phyloP scores from a whole-genome alignment of 352 stramenopile genomes.

The Pythium monospermum region DNA sequence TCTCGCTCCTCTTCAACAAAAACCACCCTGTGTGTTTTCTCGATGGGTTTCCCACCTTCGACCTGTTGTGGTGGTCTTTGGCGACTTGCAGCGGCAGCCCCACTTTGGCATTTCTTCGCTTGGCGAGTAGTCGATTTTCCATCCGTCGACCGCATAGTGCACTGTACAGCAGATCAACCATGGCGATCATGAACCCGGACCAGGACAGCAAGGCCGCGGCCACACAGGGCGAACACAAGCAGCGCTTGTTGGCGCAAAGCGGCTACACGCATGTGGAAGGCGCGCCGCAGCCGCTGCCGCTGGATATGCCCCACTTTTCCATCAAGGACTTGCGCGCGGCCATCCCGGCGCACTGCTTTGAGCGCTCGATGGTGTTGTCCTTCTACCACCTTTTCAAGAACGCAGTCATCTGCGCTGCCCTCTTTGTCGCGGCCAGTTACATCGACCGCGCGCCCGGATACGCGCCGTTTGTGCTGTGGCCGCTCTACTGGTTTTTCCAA shows the following conservation, averaged over 20 bases:
- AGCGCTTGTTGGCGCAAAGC: conserved; percentile 49
- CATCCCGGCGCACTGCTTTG: conserved; percentile 95
- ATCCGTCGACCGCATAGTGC: neutral
- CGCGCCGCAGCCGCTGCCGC: conserved; percentile 67
- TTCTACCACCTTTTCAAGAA: conserved; percentile 92
- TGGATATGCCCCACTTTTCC: conserved; percentile 83
- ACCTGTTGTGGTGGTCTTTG: neutral
- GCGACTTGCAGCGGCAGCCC: neutral
- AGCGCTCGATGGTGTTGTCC: conserved; percentile 90
- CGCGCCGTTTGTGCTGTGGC: conserved; percentile 78
- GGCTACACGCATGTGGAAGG: conserved; percentile 74
- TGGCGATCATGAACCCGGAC: conserved; percentile 68
- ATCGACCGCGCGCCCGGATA: conserved; percentile 59
- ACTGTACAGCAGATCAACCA: conserved; percentile 9
- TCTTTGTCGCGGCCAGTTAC: conserved; percentile 85
- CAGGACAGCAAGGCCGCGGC: conserved; percentile 32
- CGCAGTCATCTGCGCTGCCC: conserved; percentile 78
- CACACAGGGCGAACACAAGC: conserved; percentile 27
- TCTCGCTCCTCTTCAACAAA: no score
- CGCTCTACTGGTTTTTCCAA: conserved; percentile 96
- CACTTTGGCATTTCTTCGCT: neutral
- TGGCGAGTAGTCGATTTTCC: neutral
- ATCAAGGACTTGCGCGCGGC: conserved; percentile 87
- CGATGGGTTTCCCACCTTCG: no score
- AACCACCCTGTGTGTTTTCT: no score